Percentiles rank a stretch among this genome's conserved stretches.
Conservation (phyloP, 257 asterid species). For the Fraxinus pennsylvanica region DNA sequence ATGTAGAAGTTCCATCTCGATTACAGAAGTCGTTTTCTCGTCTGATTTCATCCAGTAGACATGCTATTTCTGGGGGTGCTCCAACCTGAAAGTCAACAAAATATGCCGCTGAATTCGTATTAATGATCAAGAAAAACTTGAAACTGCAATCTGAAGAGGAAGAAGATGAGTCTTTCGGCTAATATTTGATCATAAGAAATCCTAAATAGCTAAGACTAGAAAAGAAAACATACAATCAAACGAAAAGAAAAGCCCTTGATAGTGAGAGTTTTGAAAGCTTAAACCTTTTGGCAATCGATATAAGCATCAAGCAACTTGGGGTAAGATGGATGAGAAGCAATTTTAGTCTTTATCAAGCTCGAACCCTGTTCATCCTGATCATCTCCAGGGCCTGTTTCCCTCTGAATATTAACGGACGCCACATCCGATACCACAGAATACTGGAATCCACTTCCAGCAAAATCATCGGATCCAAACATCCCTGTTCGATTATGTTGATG, state of each 20-base stretch:
- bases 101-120: neutral
- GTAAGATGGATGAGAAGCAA: constrained; percentile 51
- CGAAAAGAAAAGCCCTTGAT: too few relatives aligned
- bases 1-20: constrained; percentile 23
- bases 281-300: constrained; percentile 56
- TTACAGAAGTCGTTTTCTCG: constrained; percentile 33
- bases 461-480: constrained; percentile 30
- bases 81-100: constrained; percentile 39
- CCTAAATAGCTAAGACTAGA: neutral
- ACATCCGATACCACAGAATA: constrained; percentile 33
- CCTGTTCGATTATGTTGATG: constrained; percentile 20
- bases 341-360: constrained; percentile 41
- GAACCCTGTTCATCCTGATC: constrained; percentile 34
- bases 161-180: neutral
- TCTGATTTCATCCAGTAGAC: constrained; percentile 44
- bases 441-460: constrained; percentile 18
- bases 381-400: constrained; percentile 4
- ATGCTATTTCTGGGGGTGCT: constrained; percentile 47
- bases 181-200: neutral
- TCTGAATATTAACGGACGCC: constrained; percentile 26
- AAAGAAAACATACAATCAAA: neutral
- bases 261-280: constrained; percentile 3
- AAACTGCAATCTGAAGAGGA: neutral
- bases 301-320: constrained; percentile 48
- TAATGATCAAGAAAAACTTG: neutral